phyloP scores from a whole-genome alignment of 2,329 filamentous ascomycete genomes.

The Fusarium nisikadoi region DNA sequence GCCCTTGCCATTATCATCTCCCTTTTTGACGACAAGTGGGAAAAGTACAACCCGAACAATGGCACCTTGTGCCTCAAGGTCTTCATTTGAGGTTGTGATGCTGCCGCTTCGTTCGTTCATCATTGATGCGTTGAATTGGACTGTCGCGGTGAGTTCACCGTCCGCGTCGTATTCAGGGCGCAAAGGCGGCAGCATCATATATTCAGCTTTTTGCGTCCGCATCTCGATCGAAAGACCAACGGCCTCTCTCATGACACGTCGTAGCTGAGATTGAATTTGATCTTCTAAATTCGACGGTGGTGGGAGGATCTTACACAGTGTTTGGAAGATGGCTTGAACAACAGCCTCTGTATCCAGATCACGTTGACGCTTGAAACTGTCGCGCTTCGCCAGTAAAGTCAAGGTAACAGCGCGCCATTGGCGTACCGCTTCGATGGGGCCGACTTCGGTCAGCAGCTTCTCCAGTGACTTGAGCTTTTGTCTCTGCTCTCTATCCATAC shows the following conservation, averaged over 20 bases:
- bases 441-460: slow-evolving; percentile 89
- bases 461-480: slow-evolving; percentile 97
- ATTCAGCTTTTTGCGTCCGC: slow-evolving; percentile 96
- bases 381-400: slow-evolving; percentile 83
- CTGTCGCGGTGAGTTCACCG: slow-evolving; percentile 87
- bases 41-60: slow-evolving; percentile 94
- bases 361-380: slow-evolving; percentile 83
- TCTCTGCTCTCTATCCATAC: slow-evolving; percentile 97
- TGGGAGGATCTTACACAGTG: slow-evolving; percentile 84
- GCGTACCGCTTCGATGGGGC: slow-evolving; percentile 87
- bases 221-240: slow-evolving; percentile 95
- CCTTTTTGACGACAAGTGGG: slow-evolving; percentile 95
- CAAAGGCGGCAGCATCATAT: slow-evolving; percentile 96
- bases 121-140: slow-evolving; percentile 89
- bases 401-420: slow-evolving; percentile 97
- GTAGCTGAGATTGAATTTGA: slow-evolving; percentile 85
- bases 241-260: slow-evolving; percentile 87
- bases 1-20: slow-evolving; percentile 85
- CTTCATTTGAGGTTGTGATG: slow-evolving; percentile 70
- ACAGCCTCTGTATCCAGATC: slow-evolving; percentile 94
- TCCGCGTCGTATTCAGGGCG: slow-evolving; percentile 95
- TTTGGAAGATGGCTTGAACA: slow-evolving; percentile 85
- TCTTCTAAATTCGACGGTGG: slow-evolving; percentile 83
- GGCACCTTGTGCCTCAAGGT: slow-evolving; percentile 79
- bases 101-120: slow-evolving; percentile 93